Conservation (phyloP, 225 moss, liverwort and hornwort species). For the Physcomitrellopsis africana region DNA sequence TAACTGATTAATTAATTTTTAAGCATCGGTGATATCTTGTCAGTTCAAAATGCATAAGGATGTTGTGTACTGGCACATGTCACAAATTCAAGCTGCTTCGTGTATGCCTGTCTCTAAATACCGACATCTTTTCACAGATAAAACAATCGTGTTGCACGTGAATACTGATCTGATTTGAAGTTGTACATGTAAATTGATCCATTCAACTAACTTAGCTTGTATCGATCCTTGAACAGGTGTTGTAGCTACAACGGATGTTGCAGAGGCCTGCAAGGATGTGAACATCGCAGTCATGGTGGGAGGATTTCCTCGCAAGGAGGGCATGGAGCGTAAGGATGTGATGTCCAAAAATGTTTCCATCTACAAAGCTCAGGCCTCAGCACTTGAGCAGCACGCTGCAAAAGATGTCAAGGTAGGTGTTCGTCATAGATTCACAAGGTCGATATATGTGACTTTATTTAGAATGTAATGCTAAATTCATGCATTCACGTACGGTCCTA, state of each 20-base stretch:
- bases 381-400: constrained; percentile 83
- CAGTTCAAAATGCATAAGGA: neutral
- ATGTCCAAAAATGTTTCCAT: constrained; percentile 99
- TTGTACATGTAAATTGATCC: neutral
- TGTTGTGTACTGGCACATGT: neutral
- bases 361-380: constrained; percentile 98
- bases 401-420: constrained; percentile 84
- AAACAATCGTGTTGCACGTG: neutral
- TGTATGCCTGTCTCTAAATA: neutral
- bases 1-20: neutral
- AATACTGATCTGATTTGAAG: neutral
- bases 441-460: neutral
- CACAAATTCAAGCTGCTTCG: neutral
- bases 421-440: neutral
- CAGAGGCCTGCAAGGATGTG: constrained; percentile 88
- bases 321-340: constrained; percentile 99
- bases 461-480: neutral
- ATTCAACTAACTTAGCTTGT: neutral
- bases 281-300: constrained; percentile 97
- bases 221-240: constrained; percentile 54
- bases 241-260: constrained; percentile 90
- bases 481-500: neutral
- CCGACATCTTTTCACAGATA: neutral
- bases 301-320: constrained; percentile 98
- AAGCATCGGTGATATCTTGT: neutral